Evolutionary conservation across 2,329 filamentous ascomycete species (phyloP).

Genomic region (Alternaria gaisen): DNA sequence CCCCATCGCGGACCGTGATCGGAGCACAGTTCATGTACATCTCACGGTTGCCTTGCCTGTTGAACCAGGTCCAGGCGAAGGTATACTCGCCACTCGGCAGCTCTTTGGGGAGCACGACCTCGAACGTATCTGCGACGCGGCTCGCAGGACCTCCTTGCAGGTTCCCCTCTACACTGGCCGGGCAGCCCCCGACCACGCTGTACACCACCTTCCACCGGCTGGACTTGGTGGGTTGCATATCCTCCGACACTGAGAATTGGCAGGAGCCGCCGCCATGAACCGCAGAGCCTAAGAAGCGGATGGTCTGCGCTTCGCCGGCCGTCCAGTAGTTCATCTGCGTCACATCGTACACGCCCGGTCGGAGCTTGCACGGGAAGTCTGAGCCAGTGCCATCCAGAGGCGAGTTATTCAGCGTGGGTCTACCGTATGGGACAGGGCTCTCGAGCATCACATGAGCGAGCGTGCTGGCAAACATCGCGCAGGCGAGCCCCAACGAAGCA

Average conservation of each 20-base stretch:
- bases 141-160: conserved; percentile 20
- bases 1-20: conserved; percentile 63
- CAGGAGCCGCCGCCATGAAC: conserved; percentile 55
- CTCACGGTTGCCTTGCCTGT: conserved; percentile 89
- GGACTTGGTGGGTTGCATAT: conserved; percentile 66
- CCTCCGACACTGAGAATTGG: conserved; percentile 90
- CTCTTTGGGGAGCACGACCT: conserved; percentile 74
- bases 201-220: conserved; percentile 89
- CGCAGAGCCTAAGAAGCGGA: conserved; percentile 57
- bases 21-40: conserved; percentile 60
- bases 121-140: neutral
- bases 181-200: conserved; percentile 87
- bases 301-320: conserved; percentile 60
- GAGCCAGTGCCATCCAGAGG: conserved; percentile 64
- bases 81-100: conserved; percentile 79
- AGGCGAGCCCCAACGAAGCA: too few relatives aligned
- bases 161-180: conserved; percentile 59
- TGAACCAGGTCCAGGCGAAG: conserved; percentile 94
- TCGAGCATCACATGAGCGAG: conserved; percentile 73
- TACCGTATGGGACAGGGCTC: conserved; percentile 62
- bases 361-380: conserved; percentile 85
- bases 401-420: conserved; percentile 63
- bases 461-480: conserved; percentile 54
- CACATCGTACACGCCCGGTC: conserved; percentile 57
- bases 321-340: conserved; percentile 67